Conservation (phyloP, 805 yeast genomes). For the Yarrowia osloensis region DNA sequence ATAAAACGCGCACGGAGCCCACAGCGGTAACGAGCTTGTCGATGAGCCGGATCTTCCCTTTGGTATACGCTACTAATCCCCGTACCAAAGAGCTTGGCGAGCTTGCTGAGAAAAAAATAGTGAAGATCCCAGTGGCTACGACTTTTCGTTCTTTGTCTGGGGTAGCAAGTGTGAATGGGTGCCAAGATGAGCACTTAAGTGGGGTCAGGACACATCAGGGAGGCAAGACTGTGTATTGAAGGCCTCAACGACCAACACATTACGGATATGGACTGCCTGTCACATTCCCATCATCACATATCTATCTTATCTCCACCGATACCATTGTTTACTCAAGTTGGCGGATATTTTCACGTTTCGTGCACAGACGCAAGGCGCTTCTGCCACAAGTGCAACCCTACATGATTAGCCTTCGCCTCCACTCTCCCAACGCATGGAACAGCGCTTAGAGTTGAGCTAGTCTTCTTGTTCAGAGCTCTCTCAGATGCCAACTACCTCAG, state of each 20-base stretch:
- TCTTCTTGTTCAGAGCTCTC: not conserved
- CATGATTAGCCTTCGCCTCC: not conserved
- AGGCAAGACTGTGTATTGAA: no score
- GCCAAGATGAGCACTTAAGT: no score
- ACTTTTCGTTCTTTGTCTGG: constrained; percentile 4
- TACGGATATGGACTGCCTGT: no score
- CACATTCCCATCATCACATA: not conserved
- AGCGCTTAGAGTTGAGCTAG: not conserved
- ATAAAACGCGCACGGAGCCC: not conserved
- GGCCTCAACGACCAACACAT: no score
- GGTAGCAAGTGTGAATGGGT: not conserved
- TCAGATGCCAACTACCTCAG: not conserved
- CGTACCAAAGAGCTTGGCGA: not conserved
- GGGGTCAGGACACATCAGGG: no score
- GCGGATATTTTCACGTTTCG: not conserved
- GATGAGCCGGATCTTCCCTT: not conserved
- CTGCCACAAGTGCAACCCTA: not conserved
- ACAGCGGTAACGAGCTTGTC: not conserved
- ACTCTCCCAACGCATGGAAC: constrained; percentile 23
- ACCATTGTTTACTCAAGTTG: not conserved
- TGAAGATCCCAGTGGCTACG: not conserved
- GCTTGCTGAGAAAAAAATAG: not conserved
- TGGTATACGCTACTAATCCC: not conserved
- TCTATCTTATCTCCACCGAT: no score
- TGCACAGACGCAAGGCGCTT: not conserved